Base-by-base conservation (phyloP, 257 asterid genomes). In the Jacaranda copaia region DNA sequence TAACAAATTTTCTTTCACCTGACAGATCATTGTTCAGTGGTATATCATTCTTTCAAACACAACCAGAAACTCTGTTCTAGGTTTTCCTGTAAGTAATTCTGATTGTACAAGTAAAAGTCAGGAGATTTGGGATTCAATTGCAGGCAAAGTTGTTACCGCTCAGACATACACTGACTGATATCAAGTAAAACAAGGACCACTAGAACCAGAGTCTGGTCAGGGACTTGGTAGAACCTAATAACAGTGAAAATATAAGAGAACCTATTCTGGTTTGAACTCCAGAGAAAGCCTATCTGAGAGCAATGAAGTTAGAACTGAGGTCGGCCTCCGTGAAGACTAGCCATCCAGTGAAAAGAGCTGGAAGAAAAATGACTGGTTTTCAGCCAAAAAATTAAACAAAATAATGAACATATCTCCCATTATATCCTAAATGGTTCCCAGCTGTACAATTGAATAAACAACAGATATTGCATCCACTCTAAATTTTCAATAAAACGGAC, bases 1-100 rank as follows among this genome's bases (percentile, higher is more conserved):
- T 59, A 3, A 72, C 46, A 66, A 46, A 62, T 62, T 61, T 58
- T 56, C 13, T 48, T 55, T 60, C 68, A 59, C 4, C 73, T 67
- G 52, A 43, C 38, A 38, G 39, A 52, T 64, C 45, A 25, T 7
- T n/a, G 65, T 36, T 58, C 7, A 69, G 43, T 6, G 53, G 12
- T 12, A 5, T 43, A 53, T 16, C 42, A 19, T 51, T 42, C 52
- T 35, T n/a, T 8, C 2, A 5, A 70, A 32, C 67, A 73, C 39
- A 9, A 38, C 19, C 53, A 18, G 8, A 32, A 67, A 25, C 48
- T 19, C 42, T 15, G 19, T 0, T 35, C 39, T 39, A 6, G 48
- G 62, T 43, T 73, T 57, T 39, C 39, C 60, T n/a, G 45, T 25
- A 7, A 68, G 56, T 25, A 35, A 36, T 6, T 52, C 45, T 19